phyloP scores from a whole-genome alignment of 306 rosid genomes.

The Prunus fruticosa region DNA sequence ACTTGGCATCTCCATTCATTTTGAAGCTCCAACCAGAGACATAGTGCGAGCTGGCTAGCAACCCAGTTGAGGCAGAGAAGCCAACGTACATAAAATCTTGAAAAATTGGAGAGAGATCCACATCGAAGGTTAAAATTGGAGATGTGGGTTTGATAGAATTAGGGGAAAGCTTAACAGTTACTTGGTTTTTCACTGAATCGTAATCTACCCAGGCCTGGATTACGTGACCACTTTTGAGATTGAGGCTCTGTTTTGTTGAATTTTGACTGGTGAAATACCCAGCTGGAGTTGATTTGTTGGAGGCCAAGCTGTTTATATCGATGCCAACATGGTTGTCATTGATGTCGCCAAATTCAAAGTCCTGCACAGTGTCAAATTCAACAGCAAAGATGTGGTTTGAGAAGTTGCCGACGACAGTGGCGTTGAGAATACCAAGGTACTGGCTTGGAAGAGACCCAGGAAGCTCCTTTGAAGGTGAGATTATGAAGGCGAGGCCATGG shows the following conservation, averaged over 20 bases:
- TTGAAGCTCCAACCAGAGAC: constrained; percentile 63
- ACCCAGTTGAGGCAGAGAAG: constrained; percentile 55
- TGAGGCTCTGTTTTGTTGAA: constrained; percentile 11
- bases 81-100: constrained; percentile 54
- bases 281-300: constrained; percentile 47
- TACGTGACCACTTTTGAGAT: constrained; percentile 41
- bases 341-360: constrained; percentile 45
- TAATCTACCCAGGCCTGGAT: constrained; percentile 60
- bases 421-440: constrained; percentile 49
- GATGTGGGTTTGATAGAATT: constrained; percentile 40
- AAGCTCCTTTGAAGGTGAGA: constrained; percentile 20
- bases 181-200: constrained; percentile 22
- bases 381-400: constrained; percentile 52
- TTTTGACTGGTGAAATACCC: not conserved
- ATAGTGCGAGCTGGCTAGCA: constrained; percentile 44
- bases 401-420: constrained; percentile 41
- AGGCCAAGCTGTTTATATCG: constrained; percentile 42
- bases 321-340: constrained; percentile 57
- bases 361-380: constrained; percentile 53
- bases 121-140: constrained; percentile 37
- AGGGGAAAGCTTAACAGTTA: constrained; percentile 47
- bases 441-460: constrained; percentile 34
- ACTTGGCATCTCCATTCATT: constrained; percentile 42
- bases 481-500: constrained; percentile 22
- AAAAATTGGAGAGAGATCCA: constrained; percentile 49